phyloP scores from a whole-genome alignment of 2,329 filamentous ascomycete species.

The Pestalotiopsis sp. region DNA sequence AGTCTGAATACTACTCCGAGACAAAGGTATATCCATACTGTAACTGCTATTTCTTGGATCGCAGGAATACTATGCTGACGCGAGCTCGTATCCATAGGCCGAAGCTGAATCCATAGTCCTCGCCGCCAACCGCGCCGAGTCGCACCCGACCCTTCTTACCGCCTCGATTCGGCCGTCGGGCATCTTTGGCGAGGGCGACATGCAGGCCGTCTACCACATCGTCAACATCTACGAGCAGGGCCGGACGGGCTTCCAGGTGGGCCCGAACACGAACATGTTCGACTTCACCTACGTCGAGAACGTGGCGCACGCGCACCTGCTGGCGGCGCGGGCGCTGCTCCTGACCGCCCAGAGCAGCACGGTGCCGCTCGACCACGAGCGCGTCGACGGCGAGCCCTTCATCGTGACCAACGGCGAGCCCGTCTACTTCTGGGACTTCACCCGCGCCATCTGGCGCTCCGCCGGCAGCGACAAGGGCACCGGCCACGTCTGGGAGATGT shows the following conservation, averaged over 20 bases:
- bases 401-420: conserved; percentile 89
- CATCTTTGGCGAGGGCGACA: conserved; percentile 90
- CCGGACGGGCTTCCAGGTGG: conserved; percentile 79
- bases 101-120: conserved; percentile 82
- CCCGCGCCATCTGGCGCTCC: conserved; percentile 73
- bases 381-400: conserved; percentile 83
- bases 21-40: conserved; percentile 69
- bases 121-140: conserved; percentile 67
- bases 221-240: conserved; percentile 70
- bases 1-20: conserved; percentile 84
- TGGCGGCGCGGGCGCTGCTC: conserved; percentile 76
- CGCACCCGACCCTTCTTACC: conserved; percentile 67
- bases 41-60: not conserved
- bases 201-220: conserved; percentile 73
- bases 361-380: conserved; percentile 70
- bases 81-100: conserved; percentile 46
- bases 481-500: conserved; percentile 57
- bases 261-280: conserved; percentile 66
- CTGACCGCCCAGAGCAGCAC: conserved; percentile 57
- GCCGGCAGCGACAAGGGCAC: conserved; percentile 56
- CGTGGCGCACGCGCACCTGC: conserved; percentile 76
- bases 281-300: conserved; percentile 69
- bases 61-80: not conserved
- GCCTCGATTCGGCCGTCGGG: conserved; percentile 81
- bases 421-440: conserved; percentile 90